Conservation (phyloP, 2,329 filamentous ascomycete species). For the Phoma sp. region DNA sequence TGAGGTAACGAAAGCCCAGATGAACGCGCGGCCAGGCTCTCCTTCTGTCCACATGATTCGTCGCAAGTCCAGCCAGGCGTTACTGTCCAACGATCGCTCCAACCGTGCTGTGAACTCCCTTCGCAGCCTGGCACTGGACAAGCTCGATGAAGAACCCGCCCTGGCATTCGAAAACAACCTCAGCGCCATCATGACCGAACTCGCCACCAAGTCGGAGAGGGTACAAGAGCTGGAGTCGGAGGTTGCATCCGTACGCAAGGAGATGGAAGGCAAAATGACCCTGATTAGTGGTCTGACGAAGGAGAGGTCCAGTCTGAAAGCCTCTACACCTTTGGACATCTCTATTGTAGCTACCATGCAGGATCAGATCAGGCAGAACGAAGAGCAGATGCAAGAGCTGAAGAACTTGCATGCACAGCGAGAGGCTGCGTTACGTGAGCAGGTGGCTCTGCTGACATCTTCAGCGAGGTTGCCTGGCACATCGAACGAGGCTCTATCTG, state of each 20-base stretch:
- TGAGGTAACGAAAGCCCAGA: constrained; percentile 79
- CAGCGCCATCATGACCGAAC: constrained; percentile 89
- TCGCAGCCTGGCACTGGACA: constrained; percentile 84
- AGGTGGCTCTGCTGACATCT: constrained; percentile 72
- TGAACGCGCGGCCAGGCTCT: constrained; percentile 62
- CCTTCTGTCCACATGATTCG: constrained; percentile 80
- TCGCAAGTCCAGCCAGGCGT: constrained; percentile 88
- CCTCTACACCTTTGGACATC: constrained; percentile 82
- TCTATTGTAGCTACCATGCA: constrained; percentile 86
- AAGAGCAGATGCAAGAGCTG: constrained; percentile 75
- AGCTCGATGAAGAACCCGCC: constrained; percentile 81
- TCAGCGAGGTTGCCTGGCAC: constrained; percentile 49
- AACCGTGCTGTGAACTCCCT: constrained; percentile 90
- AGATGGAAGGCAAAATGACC: constrained; percentile 96
- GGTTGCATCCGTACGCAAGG: constrained; percentile 81
- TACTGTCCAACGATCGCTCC: constrained; percentile 86
- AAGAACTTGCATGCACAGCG: constrained; percentile 74
- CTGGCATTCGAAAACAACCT: constrained; percentile 93
- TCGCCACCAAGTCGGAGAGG: constrained; percentile 84
- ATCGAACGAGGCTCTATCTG: constrained; percentile 26
- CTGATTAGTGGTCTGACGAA: constrained; percentile 94
- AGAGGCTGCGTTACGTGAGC: constrained; percentile 74
- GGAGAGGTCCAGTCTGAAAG: constrained; percentile 87
- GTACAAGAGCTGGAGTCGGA: constrained; percentile 90
- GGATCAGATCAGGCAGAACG: constrained; percentile 85